Evolutionary conservation across 495 filamentous ascomycete species (phyloP), one percentile per base, ranked within the genome.

Genomic region (Xylaria intraflava): DNA sequence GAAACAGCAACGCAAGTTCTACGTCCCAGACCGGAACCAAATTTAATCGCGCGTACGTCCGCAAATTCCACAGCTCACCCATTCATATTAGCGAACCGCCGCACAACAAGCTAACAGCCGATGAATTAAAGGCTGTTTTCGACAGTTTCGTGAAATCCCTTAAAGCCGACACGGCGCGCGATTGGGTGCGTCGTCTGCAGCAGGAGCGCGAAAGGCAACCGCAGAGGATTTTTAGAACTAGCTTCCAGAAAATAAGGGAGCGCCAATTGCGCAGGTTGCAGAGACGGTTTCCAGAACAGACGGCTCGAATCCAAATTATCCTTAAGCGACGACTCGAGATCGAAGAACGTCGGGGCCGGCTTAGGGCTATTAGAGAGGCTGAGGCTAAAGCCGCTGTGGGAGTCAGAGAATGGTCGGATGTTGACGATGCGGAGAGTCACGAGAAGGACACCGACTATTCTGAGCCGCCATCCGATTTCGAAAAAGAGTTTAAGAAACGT

Each of bases 61-160:
- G 54, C 17, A 39, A 39, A 50, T 62, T 65, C 41, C 57, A 65
- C 38, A 58, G 20, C 46, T 46, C 38, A 26, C 16, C 50, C 2
- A 26, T 33, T 14, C 35, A 19, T 35, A 22, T 35, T 29, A 2
- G 26, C 23, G 6, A 52, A 4, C 16, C 5, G 24, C 9, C 11
- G 17, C 24, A 17, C 19, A 24, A 35, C 3, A 31, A 40, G 40
- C 27, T 20, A 54, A 47, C 33, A 39, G n/a, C 1, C 0, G 43
- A 26, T 11, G 47, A 55, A 42, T n/a, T 62, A 17, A 12, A 24
- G 19, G 48, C 36, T n/a, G 14, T 62, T 20, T 24, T 65, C 35
- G 58, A 57, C 22, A 35, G 61, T 2, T 65, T 65, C 17, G 22
- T 63, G 1, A 47, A 51, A 10, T 36, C 40, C 0, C 22, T 63